A percentile compares a stretch with the other conserved stretches of the same genome.
Evolutionary conservation across 805 yeast genomes (phyloP).

Genomic region (Yarrowia hollandica): DNA sequence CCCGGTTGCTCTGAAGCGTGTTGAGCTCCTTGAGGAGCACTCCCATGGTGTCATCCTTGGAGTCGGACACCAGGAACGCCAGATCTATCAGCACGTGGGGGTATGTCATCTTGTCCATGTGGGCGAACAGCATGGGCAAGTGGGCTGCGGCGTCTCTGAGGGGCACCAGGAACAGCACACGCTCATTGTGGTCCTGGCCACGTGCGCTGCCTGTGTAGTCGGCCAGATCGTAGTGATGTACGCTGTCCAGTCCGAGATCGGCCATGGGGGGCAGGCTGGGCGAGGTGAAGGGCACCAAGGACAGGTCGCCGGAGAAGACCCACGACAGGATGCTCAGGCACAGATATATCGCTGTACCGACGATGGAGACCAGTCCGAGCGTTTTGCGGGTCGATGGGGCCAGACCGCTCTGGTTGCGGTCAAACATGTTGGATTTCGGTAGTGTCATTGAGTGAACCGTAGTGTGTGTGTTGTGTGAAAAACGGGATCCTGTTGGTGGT

Average conservation of each 20-base stretch:
- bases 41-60: constrained; percentile 83
- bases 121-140: constrained; percentile 83
- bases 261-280: constrained; percentile 25
- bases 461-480: not conserved
- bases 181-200: constrained; percentile 79
- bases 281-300: constrained; percentile 22
- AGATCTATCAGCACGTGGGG: constrained; percentile 83
- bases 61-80: constrained; percentile 86
- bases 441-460: constrained; percentile 1
- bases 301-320: constrained; percentile 26
- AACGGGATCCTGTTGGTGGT: not conserved
- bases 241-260: constrained; percentile 38
- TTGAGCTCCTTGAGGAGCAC: constrained; percentile 57
- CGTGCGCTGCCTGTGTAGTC: constrained; percentile 63
- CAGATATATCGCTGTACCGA: constrained; percentile 13
- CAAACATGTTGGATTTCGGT: constrained; percentile 25
- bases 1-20: constrained; percentile 64
- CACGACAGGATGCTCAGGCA: constrained; percentile 19
- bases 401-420: constrained; percentile 11
- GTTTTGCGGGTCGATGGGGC: constrained; percentile 7
- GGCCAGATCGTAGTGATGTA: constrained; percentile 71
- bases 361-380: constrained; percentile 6
- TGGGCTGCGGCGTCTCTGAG: constrained; percentile 89
- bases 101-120: constrained; percentile 75
- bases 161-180: constrained; percentile 84